Evolutionary conservation across 805 yeast species (phyloP).

Genomic region (Pichia cephalocereana): DNA sequence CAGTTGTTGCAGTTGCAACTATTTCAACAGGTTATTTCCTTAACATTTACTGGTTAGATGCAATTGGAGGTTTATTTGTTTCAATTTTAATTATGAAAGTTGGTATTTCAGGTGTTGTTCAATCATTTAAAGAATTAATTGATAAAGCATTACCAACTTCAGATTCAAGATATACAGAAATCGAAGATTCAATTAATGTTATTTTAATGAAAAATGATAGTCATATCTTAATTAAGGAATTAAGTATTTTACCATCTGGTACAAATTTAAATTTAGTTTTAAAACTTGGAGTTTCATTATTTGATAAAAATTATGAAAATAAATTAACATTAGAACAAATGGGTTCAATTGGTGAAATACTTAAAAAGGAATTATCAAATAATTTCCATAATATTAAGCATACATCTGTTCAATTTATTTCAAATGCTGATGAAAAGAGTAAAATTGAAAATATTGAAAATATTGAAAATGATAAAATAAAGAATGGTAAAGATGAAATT

Average conservation of each 20-base stretch:
- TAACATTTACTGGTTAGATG: conserved; percentile 76
- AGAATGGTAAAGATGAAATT: not conserved
- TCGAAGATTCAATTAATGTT: conserved; percentile 29
- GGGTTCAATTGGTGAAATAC: conserved; percentile 21
- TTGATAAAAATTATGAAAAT: conserved; percentile 23
- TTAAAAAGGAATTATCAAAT: conserved; percentile 23
- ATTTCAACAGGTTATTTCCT: conserved; percentile 78
- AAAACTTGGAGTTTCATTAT: conserved; percentile 23
- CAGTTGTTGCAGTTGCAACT: conserved; percentile 81
- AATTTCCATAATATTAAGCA: conserved; percentile 28
- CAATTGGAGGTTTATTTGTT: conserved; percentile 85
- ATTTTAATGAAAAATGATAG: conserved; percentile 25
- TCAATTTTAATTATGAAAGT: conserved; percentile 76
- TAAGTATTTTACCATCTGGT: conserved; percentile 44
- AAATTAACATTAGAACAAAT: conserved; percentile 25
- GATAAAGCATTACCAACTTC: conserved; percentile 55
- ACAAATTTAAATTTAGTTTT: conserved; percentile 39
- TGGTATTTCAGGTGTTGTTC: conserved; percentile 65
- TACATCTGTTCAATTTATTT: conserved; percentile 25
- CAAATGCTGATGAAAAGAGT: conserved; percentile 6
- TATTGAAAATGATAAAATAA: conserved; percentile 4
- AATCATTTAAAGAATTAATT: conserved; percentile 65
- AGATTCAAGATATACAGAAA: conserved; percentile 39
- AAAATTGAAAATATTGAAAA: too few species aligned
- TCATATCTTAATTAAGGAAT: conserved; percentile 26